A percentile compares a stretch with the other conserved stretches of the same genome.
Conservation (phyloP, 371 early-diverging fungal genomes). For the Thermomucor indicae-seudaticae region DNA sequence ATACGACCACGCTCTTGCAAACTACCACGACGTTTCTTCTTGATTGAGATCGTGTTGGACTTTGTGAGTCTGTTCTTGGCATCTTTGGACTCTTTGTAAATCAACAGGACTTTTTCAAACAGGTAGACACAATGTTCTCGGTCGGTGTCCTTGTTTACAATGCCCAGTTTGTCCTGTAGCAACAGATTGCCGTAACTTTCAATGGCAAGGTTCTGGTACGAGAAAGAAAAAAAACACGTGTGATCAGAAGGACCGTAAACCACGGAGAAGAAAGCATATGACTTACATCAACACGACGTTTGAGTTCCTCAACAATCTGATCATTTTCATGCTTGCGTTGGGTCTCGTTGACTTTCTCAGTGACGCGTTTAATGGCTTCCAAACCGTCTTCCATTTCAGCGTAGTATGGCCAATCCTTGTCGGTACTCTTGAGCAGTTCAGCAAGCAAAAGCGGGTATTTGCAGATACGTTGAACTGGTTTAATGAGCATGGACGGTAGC, state of each 20-base stretch:
- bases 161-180: conserved; percentile 77
- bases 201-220: conserved; percentile 13
- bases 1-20: conserved; percentile 72
- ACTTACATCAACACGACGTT: conserved; percentile 45
- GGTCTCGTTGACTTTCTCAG: conserved; percentile 90
- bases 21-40: conserved; percentile 46
- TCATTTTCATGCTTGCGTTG: conserved; percentile 86
- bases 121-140: conserved; percentile 77
- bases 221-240: no score
- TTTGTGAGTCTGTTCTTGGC: conserved; percentile 47
- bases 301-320: conserved; percentile 71
- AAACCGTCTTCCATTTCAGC: conserved; percentile 77
- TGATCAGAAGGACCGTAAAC: not conserved
- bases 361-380: conserved; percentile 80
- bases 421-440: conserved; percentile 79
- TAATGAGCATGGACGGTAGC: conserved; percentile 89
- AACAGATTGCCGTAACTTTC: conserved; percentile 77
- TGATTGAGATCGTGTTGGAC: conserved; percentile 35
- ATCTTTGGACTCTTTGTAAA: conserved; percentile 68
- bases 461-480: conserved; percentile 96
- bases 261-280: no score
- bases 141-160: conserved; percentile 70
- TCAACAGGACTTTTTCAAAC: conserved; percentile 84
- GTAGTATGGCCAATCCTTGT: conserved; percentile 64
- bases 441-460: conserved; percentile 91